Conservation (phyloP, 495 filamentous ascomycete genomes). For the Aspergillus hancockii region DNA sequence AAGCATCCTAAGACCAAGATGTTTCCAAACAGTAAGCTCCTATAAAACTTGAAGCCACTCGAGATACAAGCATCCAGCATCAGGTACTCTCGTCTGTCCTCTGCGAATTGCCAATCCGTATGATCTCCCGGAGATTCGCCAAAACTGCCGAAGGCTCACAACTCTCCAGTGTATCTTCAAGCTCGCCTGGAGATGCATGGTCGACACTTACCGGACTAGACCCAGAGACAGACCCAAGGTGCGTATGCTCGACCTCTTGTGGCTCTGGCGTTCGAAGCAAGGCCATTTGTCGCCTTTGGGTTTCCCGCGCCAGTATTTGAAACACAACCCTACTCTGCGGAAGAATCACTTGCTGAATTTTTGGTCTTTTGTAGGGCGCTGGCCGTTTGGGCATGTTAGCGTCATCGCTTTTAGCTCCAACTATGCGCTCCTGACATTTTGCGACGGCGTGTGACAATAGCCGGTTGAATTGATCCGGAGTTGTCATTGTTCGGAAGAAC, state of each 20-base stretch:
- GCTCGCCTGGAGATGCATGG: not conserved
- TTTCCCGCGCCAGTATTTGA: slow-evolving; percentile 11
- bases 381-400: not conserved
- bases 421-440: slow-evolving; percentile 4
- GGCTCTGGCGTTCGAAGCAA: not conserved
- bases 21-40: not conserved
- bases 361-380: slow-evolving; percentile 10
- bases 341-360: slow-evolving; percentile 13
- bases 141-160: slow-evolving; percentile 6
- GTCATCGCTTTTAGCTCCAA: not conserved
- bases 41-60: not conserved
- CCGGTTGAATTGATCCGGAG: slow-evolving; percentile 3
- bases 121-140: slow-evolving; percentile 11
- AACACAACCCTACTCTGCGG: slow-evolving; percentile 15
- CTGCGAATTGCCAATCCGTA: not conserved
- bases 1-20: too few species aligned
- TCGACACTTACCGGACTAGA: not conserved
- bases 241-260: not conserved
- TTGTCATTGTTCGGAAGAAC: slow-evolving; percentile 9
- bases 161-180: not conserved
- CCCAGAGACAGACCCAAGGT: not conserved
- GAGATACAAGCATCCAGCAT: not conserved
- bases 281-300: not conserved
- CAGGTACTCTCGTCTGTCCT: not conserved
- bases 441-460: slow-evolving; percentile 9